These are phyloP conservation scores for Prototheca wickerhamii DNA, from an alignment of 163 green algal species.

Conservation along the genomic window DNA sequence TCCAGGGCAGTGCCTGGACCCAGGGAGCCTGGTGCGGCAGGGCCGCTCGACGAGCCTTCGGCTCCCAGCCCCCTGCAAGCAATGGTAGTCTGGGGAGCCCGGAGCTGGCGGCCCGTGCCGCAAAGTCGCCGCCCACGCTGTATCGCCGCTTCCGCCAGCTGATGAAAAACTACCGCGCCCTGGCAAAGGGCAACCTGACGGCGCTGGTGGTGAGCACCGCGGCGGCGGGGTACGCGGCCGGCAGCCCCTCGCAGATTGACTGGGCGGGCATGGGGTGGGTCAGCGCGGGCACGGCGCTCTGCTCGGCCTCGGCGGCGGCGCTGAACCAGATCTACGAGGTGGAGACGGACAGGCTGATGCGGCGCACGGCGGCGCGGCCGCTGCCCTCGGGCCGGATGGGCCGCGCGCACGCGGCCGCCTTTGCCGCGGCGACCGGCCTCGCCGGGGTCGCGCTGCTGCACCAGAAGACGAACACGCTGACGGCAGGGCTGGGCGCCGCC, in stretches of 20 bases:
- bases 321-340: conserved; percentile 86
- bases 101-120: no score
- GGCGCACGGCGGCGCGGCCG: conserved; percentile 72
- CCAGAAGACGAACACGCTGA: conserved; percentile 66
- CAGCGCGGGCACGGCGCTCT: conserved; percentile 75
- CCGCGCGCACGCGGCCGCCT: conserved; percentile 61
- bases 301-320: conserved; percentile 85
- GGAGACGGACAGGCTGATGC: conserved; percentile 81
- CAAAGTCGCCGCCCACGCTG: not conserved
- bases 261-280: conserved; percentile 70
- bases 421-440: conserved; percentile 60
- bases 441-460: conserved; percentile 62
- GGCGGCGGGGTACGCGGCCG: conserved; percentile 74
- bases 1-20: no score
- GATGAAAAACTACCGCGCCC: conserved; percentile 67
- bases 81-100: no score
- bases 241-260: conserved; percentile 69
- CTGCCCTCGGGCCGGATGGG: conserved; percentile 76
- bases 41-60: no score
- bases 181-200: conserved; percentile 82
- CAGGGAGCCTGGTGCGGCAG: no score
- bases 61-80: no score
- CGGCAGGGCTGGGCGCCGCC: conserved; percentile 70
- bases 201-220: conserved; percentile 83
- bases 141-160: conserved; percentile 10